These are phyloP conservation scores for Lignosus rhinocerotis DNA, from an alignment of 1,284 basidiomycete genomes.

Conservation along the genomic window DNA sequence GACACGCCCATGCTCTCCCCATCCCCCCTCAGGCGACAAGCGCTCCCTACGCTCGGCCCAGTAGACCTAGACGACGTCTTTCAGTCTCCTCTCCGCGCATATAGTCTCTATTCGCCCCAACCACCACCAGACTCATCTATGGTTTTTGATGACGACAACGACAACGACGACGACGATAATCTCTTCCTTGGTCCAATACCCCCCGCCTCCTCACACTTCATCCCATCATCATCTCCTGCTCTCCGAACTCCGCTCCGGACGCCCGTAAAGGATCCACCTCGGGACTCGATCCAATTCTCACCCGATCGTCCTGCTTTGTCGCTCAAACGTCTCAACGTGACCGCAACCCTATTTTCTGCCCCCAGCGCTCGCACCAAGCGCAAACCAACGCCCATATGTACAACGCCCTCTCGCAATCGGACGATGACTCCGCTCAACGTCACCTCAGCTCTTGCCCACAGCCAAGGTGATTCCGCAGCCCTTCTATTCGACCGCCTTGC, in stretches of 20 bases:
- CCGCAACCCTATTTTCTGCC: slow-evolving; percentile 11
- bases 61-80: slow-evolving; percentile 50
- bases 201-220: slow-evolving; percentile 38
- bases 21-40: slow-evolving; percentile 51
- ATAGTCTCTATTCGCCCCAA: slow-evolving; percentile 41
- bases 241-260: slow-evolving; percentile 48
- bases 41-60: slow-evolving; percentile 32
- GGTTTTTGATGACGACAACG: slow-evolving; percentile 44
- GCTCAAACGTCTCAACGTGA: slow-evolving; percentile 34
- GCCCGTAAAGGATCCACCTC: slow-evolving; percentile 50
- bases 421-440: slow-evolving; percentile 37
- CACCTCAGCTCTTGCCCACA: slow-evolving; percentile 25
- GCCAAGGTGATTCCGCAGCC: slow-evolving; percentile 22
- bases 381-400: slow-evolving; percentile 59
- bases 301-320: slow-evolving; percentile 32
- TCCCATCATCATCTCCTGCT: slow-evolving; percentile 37
- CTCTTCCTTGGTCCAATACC: slow-evolving; percentile 52
- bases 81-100: slow-evolving; percentile 52
- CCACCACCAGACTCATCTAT: slow-evolving; percentile 23
- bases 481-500: slow-evolving; percentile 60
- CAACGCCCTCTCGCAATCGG: slow-evolving; percentile 37
- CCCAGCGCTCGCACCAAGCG: slow-evolving; percentile 55
- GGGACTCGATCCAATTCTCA: slow-evolving; percentile 27
- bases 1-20: slow-evolving; percentile 62
- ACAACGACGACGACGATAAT: slow-evolving; percentile 55